Evolutionary conservation across 306 rosid species (phyloP), one percentile per base, ranked within the genome.

Genomic region (Leucaena leucocephala): DNA sequence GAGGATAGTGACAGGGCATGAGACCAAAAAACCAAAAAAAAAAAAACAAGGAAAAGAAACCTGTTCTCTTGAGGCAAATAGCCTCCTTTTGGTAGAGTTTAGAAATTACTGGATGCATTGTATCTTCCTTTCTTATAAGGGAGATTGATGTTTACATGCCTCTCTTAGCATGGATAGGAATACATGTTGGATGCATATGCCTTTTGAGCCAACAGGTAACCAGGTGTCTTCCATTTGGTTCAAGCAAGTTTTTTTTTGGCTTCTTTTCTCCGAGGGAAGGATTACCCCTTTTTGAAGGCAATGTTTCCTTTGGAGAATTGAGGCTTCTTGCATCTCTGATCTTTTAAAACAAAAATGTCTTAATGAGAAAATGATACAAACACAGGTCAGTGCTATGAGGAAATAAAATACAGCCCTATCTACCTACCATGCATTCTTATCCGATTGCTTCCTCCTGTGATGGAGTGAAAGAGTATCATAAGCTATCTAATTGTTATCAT

Each of bases 11-110:
- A 81, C 76, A 86, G 81, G 74, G 78, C 45, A 83, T 14, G 91
- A 84, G 80, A 80, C 84, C 42, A 33, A 21, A 27, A 27, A 27
- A 27, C 0, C 27, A 0, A 27, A 50, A 34, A 16, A 66, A 40
- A 40, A 40, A 40, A 40, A 40, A 55, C 8, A 17, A 19, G 7
- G 34, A 4, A 61, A 63, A 64, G 79, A 78, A 82, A 88, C 85
- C 81, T 89, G 87, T 90, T 86, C 83, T 89, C 81, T 74, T 21
- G 87, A 83, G 88, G 90, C 87, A 81, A 75, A 87, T 75, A 85
- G 91, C 88, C 89, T 91, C 85, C 69, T 85, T 78, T 45, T 76
- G 88, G 82, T 80, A 77, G 87, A 77, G 84, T 86, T 86, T 83
- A 85, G 90, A 88, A 83, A 83, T 85, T 85, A 86, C 90, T 77